Base-by-base conservation (phyloP, 192 early-diverging fungal species). In the Chytriomyces sp. region DNA sequence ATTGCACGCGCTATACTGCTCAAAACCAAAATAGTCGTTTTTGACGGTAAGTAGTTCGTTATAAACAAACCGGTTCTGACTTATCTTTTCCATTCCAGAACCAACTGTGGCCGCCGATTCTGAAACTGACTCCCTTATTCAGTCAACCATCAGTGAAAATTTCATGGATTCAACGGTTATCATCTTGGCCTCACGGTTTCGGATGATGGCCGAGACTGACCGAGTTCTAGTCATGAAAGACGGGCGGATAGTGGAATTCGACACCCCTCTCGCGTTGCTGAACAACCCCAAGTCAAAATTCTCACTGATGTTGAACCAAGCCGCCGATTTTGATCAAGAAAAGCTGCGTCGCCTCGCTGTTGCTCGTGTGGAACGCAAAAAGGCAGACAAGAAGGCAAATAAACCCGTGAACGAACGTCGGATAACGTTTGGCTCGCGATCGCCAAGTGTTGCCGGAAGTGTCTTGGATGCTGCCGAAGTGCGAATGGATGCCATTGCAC, bases 1-100 rank as follows among this genome's bases (percentile, higher is more conserved):
- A 78, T 88, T 75, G 85, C 85, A 3, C 62, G 87, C 14, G 87
- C 87, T 0, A 81, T 88, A 37, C 60, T 88, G 12, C 63, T 76
- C 49, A 80, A 81, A 38, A 73, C 82, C 32, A 80, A 78, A 59
- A 77, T 88, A 12, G 70, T 88, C 19, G 82, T 88, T 12, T 72
- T 88, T 69, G 87, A 88, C 69, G 85, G 88, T 73, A 80, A 80
- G 7, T 89, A 19, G 31, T 58, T 58, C 17, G 59, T 63, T 58
- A 72, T 10, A 2, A 17, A 10, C 28, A 25, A 56, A 53, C 34
- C 32, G 6, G 19, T 53, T 40, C 54, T 58, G 26, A 41, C 64
- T 54, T 63, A 1, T 2, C 52, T 52, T 22, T 7, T 32, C 14
- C 5, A 57, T 37, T 60, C 7, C 44, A 72, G 75, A 86, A 70